phyloP scores from a whole-genome alignment of 225 moss, liverwort and hornwort species.

The Pseudisothecium myosuroides region DNA sequence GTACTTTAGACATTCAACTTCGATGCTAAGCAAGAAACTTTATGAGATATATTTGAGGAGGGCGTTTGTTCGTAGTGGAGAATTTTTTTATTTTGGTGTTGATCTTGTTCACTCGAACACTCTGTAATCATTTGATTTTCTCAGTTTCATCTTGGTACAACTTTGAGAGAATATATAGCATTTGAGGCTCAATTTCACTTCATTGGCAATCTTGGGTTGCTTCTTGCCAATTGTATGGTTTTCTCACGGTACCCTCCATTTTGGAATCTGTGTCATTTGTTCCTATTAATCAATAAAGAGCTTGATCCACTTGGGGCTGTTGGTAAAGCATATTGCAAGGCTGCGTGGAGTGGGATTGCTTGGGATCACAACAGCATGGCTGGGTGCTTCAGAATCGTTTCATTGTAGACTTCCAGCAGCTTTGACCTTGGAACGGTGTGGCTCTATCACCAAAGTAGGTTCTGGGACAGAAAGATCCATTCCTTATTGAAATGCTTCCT shows the following conservation, averaged over 20 bases:
- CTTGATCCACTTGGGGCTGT: not conserved
- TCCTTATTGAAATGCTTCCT: not conserved
- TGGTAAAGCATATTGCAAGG: too few species aligned
- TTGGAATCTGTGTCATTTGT: not conserved
- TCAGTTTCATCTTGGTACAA: not conserved
- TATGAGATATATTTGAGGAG: not conserved
- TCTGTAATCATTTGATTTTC: not conserved
- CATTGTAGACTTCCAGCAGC: not conserved
- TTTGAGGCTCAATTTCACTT: not conserved
- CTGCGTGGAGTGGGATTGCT: not conserved
- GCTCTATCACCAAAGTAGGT: not conserved
- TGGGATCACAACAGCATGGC: not conserved
- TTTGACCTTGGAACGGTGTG: not conserved
- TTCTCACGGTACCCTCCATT: not conserved
- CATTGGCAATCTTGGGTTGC: not conserved
- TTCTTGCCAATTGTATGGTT: not conserved
- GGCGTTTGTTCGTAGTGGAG: not conserved
- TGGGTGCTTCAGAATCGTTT: not conserved
- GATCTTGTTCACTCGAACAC: not conserved
- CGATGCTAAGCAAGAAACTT: not conserved
- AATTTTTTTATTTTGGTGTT: not conserved
- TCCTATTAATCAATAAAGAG: not conserved
- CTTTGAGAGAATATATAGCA: not conserved
- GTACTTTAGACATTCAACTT: constrained; percentile 2
- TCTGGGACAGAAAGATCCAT: not conserved